phyloP scores from a whole-genome alignment of 1,284 basidiomycete genomes.

The Stereum hirsutum region DNA sequence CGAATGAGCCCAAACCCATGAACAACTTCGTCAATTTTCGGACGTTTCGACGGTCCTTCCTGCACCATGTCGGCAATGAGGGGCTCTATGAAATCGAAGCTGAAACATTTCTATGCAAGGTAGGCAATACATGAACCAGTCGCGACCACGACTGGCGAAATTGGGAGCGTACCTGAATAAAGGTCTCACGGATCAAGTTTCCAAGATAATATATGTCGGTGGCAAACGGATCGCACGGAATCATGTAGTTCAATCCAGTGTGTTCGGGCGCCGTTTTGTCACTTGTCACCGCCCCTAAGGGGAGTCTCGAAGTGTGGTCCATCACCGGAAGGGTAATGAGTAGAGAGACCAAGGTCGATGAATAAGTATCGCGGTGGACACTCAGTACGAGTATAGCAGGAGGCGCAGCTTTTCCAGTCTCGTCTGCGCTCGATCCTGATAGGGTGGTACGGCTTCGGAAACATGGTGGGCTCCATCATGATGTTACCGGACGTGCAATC shows the following conservation, averaged over 20 bases:
- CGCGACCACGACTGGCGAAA: too few species aligned
- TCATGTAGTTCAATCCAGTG: neutral
- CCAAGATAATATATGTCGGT: conserved; percentile 18
- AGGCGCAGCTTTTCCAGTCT: conserved; percentile 12
- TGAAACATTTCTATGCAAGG: too few species aligned
- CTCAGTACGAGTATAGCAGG: conserved; percentile 16
- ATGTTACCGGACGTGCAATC: conserved; percentile 25
- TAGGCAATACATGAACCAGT: too few species aligned
- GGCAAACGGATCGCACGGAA: conserved; percentile 13
- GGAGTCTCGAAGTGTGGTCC: conserved; percentile 3
- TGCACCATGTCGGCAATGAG: too few species aligned
- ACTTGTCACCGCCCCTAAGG: conserved; percentile 4
- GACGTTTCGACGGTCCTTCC: too few species aligned
- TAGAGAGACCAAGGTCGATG: conserved; percentile 25
- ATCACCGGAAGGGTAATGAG: conserved; percentile 5
- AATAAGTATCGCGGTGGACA: conserved; percentile 20
- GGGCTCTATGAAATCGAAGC: too few species aligned
- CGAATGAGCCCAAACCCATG: too few species aligned
- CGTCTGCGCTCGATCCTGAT: conserved; percentile 1
- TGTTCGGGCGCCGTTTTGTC: conserved; percentile 9
- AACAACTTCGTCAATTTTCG: too few species aligned
- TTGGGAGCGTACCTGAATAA: conserved; percentile 5
- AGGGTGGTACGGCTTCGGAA: conserved; percentile 19
- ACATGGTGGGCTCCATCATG: conserved; percentile 28
- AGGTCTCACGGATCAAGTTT: conserved; percentile 10